phyloP scores from a whole-genome alignment of 2,329 filamentous ascomycete genomes.

The Fusarium austroafricanum region DNA sequence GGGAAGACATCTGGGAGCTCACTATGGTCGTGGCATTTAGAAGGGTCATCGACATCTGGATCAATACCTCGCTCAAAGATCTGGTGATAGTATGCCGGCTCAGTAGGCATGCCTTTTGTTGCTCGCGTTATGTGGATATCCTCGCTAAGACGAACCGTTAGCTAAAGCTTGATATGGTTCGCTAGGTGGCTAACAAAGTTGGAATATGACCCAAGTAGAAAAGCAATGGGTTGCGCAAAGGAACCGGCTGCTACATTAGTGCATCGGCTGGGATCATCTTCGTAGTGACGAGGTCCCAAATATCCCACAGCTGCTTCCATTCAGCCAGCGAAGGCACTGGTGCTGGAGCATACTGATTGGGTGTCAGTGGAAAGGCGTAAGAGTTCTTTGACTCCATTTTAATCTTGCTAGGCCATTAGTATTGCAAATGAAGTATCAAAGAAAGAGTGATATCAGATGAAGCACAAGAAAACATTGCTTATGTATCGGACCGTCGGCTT shows the following conservation, averaged over 20 bases:
- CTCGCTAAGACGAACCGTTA: not conserved
- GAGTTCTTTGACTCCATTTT: not conserved
- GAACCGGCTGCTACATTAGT: conserved; percentile 32
- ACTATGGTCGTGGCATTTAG: conserved; percentile 30
- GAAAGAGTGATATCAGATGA: rapidly evolving
- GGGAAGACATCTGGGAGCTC: conserved; percentile 26
- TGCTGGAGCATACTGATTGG: conserved; percentile 16
- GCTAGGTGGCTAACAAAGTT: conserved; percentile 9
- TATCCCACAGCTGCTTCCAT: conserved; percentile 31
- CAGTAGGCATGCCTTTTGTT: not conserved
- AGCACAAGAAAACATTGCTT: not conserved
- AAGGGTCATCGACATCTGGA: conserved; percentile 24
- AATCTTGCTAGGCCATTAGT: rapidly evolving
- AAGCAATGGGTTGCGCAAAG: conserved; percentile 21
- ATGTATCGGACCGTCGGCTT: not conserved
- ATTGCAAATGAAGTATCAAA: rapidly evolving
- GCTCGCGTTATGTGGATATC: conserved; percentile 26
- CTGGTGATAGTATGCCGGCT: conserved; percentile 11
- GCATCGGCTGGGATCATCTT: conserved; percentile 13
- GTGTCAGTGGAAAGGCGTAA: conserved; percentile 21
- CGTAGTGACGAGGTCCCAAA: conserved; percentile 33
- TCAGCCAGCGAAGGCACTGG: conserved; percentile 26
- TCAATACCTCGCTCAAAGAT: conserved; percentile 26
- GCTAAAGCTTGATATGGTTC: rapidly evolving
- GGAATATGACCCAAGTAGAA: conserved; percentile 35